Evolutionary conservation across 495 filamentous ascomycete species (phyloP).

Genomic region (Neurospora pannonica): DNA sequence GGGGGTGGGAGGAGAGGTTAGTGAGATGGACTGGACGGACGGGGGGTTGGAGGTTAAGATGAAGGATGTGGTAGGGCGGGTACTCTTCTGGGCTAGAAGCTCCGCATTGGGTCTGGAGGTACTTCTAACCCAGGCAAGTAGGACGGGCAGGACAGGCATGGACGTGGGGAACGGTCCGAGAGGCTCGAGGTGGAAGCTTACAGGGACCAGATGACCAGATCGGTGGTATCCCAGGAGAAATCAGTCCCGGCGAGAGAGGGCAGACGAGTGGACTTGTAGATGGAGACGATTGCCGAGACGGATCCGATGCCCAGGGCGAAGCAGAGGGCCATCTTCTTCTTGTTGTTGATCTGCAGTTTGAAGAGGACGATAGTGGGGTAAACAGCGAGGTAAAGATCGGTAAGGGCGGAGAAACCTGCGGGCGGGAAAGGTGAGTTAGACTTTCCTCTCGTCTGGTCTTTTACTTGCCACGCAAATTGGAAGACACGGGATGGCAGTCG

Average conservation of each 20-base stretch:
- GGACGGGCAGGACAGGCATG: too few species aligned
- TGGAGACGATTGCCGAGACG: slow-evolving; percentile 18
- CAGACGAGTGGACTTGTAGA: slow-evolving; percentile 36
- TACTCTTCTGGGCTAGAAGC: too few species aligned
- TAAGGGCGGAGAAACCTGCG: slow-evolving; percentile 32
- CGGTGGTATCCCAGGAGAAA: slow-evolving; percentile 24
- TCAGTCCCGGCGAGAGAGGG: slow-evolving; percentile 26
- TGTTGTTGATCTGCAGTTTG: slow-evolving; percentile 31
- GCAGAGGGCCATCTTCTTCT: slow-evolving; percentile 39
- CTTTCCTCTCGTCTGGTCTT: neutral
- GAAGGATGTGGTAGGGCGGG: slow-evolving; percentile 2
- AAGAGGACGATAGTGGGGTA: slow-evolving; percentile 37
- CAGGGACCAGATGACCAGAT: slow-evolving; percentile 37
- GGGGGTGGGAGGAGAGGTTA: neutral
- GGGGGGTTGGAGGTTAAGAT: slow-evolving; percentile 34
- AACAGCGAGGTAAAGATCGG: slow-evolving; percentile 41
- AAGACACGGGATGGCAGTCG: neutral
- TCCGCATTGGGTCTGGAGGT: too few species aligned
- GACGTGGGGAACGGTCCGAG: too few species aligned
- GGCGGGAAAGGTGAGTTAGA: neutral
- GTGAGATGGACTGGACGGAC: neutral
- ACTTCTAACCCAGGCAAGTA: too few species aligned
- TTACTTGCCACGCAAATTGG: neutral
- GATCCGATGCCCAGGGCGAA: slow-evolving; percentile 36
- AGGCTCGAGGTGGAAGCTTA: slow-evolving; percentile 19